Percentiles rank a stretch among this genome's conserved stretches.
phyloP scores from a whole-genome alignment of 2,329 filamentous ascomycete genomes.

The Ophiognomonia clavigignenti-juglandacearum region DNA sequence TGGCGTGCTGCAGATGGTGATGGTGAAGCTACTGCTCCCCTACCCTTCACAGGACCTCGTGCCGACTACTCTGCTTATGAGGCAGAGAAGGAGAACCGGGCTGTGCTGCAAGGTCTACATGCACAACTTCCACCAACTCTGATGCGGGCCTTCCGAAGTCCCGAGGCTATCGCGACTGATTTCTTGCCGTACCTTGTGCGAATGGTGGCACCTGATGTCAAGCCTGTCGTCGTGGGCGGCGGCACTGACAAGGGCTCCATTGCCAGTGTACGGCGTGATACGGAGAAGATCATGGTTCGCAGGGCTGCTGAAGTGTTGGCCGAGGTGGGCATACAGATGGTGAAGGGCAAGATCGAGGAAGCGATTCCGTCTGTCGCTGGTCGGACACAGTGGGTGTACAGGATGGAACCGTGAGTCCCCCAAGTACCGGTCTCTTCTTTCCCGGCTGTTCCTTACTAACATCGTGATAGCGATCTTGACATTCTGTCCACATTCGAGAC shows the following conservation, averaged over 20 bases:
- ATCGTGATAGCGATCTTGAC: conserved; percentile 61
- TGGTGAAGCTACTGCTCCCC: conserved; percentile 46
- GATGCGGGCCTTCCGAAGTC: conserved; percentile 71
- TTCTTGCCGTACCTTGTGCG: conserved; percentile 80
- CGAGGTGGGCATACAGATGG: conserved; percentile 76
- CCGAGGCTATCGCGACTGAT: conserved; percentile 72
- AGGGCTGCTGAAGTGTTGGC: conserved; percentile 77
- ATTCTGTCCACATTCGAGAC: conserved; percentile 71
- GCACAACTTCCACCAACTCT: conserved; percentile 66
- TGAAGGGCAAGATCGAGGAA: conserved; percentile 71
- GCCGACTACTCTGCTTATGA: conserved; percentile 82
- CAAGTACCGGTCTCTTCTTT: background rate
- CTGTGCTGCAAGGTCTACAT: conserved; percentile 69
- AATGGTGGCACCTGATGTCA: conserved; percentile 83
- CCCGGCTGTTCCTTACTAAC: background rate
- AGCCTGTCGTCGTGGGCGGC: conserved; percentile 74
- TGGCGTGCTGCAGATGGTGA: conserved; percentile 38
- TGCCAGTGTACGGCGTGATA: conserved; percentile 83
- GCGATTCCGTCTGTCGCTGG: conserved; percentile 37
- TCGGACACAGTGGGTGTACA: conserved; percentile 71
- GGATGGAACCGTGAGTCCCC: conserved; percentile 81
- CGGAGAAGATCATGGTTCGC: conserved; percentile 74
- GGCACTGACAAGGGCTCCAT: conserved; percentile 51
- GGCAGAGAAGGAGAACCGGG: conserved; percentile 70
- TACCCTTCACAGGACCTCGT: conserved; percentile 76